These are phyloP conservation scores for Suzukiozyma palmioleophila DNA, from an alignment of 1,139 yeast species.

Conservation along the genomic window DNA sequence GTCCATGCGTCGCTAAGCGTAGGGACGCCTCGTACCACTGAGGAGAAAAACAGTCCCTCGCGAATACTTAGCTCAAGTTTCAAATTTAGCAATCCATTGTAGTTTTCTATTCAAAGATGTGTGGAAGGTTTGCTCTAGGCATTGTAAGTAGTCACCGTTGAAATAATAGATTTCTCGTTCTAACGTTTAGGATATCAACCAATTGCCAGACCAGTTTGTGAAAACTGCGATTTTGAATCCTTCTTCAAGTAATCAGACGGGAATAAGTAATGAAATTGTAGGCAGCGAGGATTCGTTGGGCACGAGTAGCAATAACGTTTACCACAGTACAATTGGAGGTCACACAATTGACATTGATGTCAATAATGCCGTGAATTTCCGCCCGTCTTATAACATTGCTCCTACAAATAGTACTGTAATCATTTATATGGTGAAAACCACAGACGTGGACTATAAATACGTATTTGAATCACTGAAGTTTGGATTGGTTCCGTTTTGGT, in stretches of 20 bases:
- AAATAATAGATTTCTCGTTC: conserved; percentile 6
- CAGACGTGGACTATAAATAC: conserved; percentile 13
- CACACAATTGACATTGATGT: conserved; percentile 4
- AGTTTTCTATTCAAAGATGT: conserved; percentile 25
- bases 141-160: conserved; percentile 25
- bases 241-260: background rate
- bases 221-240: conserved; percentile 14
- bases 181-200: conserved; percentile 20
- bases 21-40: too few species aligned
- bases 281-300: conserved; percentile 6
- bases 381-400: conserved; percentile 35
- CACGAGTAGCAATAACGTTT: conserved; percentile 3
- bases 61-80: too few species aligned
- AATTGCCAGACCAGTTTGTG: conserved; percentile 28
- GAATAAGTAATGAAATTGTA: conserved; percentile 4
- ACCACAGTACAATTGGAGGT: conserved; percentile 6
- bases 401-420: conserved; percentile 38
- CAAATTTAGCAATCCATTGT: too few species aligned
- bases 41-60: too few species aligned
- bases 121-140: conserved; percentile 44
- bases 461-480: conserved; percentile 37
- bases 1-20: too few species aligned
- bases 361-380: conserved; percentile 11
- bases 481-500: conserved; percentile 42
- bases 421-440: conserved; percentile 16